A percentile compares a stretch with the other conserved stretches of the same genome.
Evolutionary conservation across 345 rosid species (phyloP).

Genomic region (Carallia pectinifolia): DNA sequence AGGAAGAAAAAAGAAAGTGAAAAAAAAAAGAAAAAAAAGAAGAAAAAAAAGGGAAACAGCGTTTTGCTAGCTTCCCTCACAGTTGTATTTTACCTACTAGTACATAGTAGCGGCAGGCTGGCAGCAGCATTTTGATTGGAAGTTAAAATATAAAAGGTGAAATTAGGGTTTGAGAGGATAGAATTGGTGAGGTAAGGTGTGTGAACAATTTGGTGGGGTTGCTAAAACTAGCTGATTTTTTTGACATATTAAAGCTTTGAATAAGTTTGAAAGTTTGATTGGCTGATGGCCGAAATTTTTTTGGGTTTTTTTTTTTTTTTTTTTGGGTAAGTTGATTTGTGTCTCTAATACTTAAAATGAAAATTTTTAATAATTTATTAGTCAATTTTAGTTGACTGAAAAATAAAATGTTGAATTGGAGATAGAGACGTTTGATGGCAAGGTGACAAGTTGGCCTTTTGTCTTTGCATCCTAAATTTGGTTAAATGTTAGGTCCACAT

Average conservation of each 20-base stretch:
- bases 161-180: slow-evolving; percentile 31
- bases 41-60: background rate
- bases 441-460: slow-evolving; percentile 12
- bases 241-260: slow-evolving; percentile 19
- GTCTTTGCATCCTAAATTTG: slow-evolving; percentile 21
- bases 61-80: slow-evolving; percentile 5
- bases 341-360: slow-evolving; percentile 5
- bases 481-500: slow-evolving; percentile 15
- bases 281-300: background rate
- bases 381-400: slow-evolving; percentile 23
- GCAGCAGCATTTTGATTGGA: too few species aligned
- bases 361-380: background rate
- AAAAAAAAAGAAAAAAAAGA: too few species aligned
- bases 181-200: slow-evolving; percentile 5
- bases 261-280: slow-evolving; percentile 1
- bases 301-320: too few species aligned
- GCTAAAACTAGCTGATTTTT: slow-evolving; percentile 9
- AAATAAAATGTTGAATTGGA: background rate
- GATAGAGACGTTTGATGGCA: slow-evolving; percentile 8
- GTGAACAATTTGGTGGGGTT: slow-evolving; percentile 14
- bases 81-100: too few species aligned
- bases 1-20: background rate
- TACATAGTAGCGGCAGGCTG: too few species aligned
- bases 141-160: slow-evolving; percentile 16
- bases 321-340: background rate